phyloP scores from a whole-genome alignment of 179 eudicot genomes.

The Actinidia chinensis region DNA sequence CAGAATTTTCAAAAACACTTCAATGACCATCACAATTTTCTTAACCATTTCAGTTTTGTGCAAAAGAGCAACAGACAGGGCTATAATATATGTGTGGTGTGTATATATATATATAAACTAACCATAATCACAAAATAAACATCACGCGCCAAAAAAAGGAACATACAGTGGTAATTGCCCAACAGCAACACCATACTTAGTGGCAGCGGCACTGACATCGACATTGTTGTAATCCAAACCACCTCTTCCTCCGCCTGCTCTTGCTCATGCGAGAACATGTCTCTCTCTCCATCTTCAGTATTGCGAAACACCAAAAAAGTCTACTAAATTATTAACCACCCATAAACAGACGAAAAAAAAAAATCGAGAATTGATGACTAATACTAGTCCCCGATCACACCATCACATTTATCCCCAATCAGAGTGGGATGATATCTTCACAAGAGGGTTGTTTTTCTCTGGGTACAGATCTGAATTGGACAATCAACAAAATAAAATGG shows the following conservation, averaged over 20 bases:
- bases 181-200: conserved; percentile 89
- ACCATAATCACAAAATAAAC: not conserved
- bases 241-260: conserved; percentile 91
- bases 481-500: not conserved
- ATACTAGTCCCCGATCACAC: conserved; percentile 92
- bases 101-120: too few relatives aligned
- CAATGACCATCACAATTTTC: too few relatives aligned
- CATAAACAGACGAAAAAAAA: not conserved
- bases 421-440: conserved; percentile 84
- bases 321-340: not conserved
- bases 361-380: not conserved
- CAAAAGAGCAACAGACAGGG: not conserved
- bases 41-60: too few relatives aligned
- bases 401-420: conserved; percentile 91
- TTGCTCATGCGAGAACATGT: conserved; percentile 92
- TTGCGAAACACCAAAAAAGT: conserved; percentile 26
- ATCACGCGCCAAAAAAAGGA: not conserved
- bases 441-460: conserved; percentile 78
- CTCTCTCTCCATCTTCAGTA: conserved; percentile 94
- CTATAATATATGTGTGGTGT: not conserved
- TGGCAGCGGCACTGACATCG: conserved; percentile 86
- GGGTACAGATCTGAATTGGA: conserved; percentile 69
- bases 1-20: too few relatives aligned
- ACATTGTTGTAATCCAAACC: conserved; percentile 98
- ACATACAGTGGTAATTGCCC: conserved; percentile 92